Percentiles rank a stretch among this genome's conserved stretches.
Conservation (phyloP, 768 basidiomycete species). For the Ramaria sp. region DNA sequence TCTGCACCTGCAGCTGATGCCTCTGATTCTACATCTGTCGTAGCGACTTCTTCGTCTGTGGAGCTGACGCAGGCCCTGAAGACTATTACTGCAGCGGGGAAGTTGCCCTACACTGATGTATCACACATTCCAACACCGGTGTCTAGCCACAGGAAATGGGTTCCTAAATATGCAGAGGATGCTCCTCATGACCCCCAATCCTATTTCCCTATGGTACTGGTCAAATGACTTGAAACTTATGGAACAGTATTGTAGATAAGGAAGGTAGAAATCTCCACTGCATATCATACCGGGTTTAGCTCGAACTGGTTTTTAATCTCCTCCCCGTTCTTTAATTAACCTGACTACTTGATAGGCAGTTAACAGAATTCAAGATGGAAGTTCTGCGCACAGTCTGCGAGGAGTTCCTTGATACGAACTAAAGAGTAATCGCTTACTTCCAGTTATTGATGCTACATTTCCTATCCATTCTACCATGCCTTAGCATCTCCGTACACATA, state of each 20-base stretch:
- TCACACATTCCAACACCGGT: constrained; percentile 71
- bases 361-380: no score
- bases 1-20: constrained; percentile 24
- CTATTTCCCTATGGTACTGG: constrained; percentile 75
- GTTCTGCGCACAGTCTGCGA: no score
- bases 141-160: constrained; percentile 60
- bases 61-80: constrained; percentile 68
- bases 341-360: no score
- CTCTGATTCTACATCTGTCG: constrained; percentile 29
- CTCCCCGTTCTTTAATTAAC: no score
- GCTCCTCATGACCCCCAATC: constrained; percentile 75
- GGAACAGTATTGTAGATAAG: constrained; percentile 3
- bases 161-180: constrained; percentile 54
- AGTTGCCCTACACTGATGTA: constrained; percentile 42
- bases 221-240: constrained; percentile 19
- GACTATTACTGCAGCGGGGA: constrained; percentile 42
- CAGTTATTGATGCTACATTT: no score
- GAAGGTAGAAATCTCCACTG: not conserved
- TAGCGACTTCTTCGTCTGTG: constrained; percentile 32
- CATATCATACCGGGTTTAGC: not conserved
- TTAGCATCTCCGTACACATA: no score
- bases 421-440: no score
- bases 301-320: not conserved
- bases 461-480: no score
- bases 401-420: no score